phyloP scores from a whole-genome alignment of 2,329 filamentous ascomycete species.

The Elsinoe necatrix region DNA sequence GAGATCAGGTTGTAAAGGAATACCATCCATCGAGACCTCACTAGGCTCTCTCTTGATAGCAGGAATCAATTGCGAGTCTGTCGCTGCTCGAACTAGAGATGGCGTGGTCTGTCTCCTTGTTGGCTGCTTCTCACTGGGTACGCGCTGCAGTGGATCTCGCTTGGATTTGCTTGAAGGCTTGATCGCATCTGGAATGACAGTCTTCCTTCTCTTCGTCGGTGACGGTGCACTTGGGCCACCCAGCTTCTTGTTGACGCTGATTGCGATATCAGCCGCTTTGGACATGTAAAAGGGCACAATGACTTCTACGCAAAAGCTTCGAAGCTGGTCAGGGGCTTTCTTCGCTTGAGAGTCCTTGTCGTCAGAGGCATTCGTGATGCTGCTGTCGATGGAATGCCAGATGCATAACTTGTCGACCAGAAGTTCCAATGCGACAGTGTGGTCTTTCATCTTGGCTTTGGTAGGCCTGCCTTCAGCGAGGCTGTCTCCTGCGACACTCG shows the following conservation, averaged over 20 bases:
- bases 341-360: conserved; percentile 21
- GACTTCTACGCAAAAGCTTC: conserved; percentile 71
- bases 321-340: conserved; percentile 51
- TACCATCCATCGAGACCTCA: conserved; percentile 48
- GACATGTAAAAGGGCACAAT: conserved; percentile 74
- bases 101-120: conserved; percentile 48
- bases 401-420: conserved; percentile 73
- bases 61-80: conserved; percentile 50
- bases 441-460: conserved; percentile 56
- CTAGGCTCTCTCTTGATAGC: conserved; percentile 61
- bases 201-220: conserved; percentile 41
- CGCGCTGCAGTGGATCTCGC: conserved; percentile 51
- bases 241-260: conserved; percentile 64
- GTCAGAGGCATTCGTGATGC: conserved; percentile 37
- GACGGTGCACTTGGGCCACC: conserved; percentile 60
- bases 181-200: conserved; percentile 30
- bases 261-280: conserved; percentile 63
- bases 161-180: conserved; percentile 34
- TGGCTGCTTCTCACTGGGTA: conserved; percentile 46
- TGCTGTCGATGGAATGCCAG: conserved; percentile 67
- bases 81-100: conserved; percentile 61
- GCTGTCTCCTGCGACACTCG: background rate
- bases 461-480: conserved; percentile 14
- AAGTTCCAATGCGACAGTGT: conserved; percentile 59
- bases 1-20: conserved; percentile 27